phyloP scores from a whole-genome alignment of 73 alveolate genomes.

The Diophrys appendiculata region DNA sequence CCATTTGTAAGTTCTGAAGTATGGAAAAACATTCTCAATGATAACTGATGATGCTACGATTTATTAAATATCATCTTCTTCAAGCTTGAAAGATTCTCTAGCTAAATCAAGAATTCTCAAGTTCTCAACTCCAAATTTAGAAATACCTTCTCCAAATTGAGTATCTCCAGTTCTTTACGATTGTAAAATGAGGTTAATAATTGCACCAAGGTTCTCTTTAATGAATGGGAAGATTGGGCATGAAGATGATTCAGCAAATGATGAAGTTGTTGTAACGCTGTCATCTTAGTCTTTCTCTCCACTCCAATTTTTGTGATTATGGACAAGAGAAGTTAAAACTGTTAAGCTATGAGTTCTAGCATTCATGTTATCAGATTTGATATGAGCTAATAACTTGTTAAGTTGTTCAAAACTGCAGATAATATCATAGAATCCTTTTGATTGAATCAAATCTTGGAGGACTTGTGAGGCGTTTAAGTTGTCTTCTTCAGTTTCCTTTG shows the following conservation, averaged over 20 bases:
- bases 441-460: neutral
- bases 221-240: neutral
- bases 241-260: neutral
- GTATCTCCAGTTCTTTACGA: neutral
- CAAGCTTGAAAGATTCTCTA: neutral
- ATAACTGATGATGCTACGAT: neutral
- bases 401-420: neutral
- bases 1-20: neutral
- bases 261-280: neutral
- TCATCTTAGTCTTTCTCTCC: too few species aligned
- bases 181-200: too few species aligned
- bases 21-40: neutral
- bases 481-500: constrained; percentile 2
- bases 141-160: neutral
- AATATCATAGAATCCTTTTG: neutral
- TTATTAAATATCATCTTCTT: neutral
- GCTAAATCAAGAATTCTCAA: neutral
- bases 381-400: neutral
- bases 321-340: neutral
- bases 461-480: neutral
- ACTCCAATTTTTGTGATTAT: neutral
- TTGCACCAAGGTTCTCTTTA: neutral
- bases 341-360: neutral
- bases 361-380: neutral
- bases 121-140: neutral